Evolutionary conservation across 1,139 yeast genomes (phyloP).

Genomic region (Taiozyma onychis): DNA sequence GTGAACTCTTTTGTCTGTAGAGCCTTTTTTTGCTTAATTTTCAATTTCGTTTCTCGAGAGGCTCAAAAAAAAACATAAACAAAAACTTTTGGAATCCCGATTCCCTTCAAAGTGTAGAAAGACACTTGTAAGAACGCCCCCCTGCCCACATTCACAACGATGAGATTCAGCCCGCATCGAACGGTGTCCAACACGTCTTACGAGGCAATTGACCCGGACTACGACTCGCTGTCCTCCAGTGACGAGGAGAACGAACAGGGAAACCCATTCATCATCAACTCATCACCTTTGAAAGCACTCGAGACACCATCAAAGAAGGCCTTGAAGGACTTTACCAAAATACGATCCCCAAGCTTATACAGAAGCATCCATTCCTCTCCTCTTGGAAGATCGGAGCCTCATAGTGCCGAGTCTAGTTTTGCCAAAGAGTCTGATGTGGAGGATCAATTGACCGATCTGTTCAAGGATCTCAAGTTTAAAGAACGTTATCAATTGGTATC

Average conservation of each 20-base stretch:
- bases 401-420: background rate
- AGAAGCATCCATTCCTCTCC: background rate
- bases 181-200: constrained; percentile 13
- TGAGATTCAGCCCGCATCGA: constrained; percentile 27
- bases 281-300: constrained; percentile 3
- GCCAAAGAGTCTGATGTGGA: background rate
- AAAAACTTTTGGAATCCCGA: background rate
- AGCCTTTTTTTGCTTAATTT: background rate
- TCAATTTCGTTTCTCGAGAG: background rate
- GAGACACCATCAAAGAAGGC: background rate
- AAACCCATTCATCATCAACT: background rate
- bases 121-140: background rate
- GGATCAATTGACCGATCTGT: constrained; percentile 15
- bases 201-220: constrained; percentile 17
- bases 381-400: background rate
- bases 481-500: constrained; percentile 17
- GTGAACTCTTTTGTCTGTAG: background rate
- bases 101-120: background rate
- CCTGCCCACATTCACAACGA: constrained; percentile 6
- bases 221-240: constrained; percentile 21
- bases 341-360: background rate
- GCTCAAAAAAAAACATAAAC: background rate
- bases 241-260: constrained; percentile 4
- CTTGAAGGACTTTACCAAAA: background rate
- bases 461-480: constrained; percentile 19